phyloP scores from a whole-genome alignment of 352 stramenopile genomes.

The Phytopythium ostracodes region DNA sequence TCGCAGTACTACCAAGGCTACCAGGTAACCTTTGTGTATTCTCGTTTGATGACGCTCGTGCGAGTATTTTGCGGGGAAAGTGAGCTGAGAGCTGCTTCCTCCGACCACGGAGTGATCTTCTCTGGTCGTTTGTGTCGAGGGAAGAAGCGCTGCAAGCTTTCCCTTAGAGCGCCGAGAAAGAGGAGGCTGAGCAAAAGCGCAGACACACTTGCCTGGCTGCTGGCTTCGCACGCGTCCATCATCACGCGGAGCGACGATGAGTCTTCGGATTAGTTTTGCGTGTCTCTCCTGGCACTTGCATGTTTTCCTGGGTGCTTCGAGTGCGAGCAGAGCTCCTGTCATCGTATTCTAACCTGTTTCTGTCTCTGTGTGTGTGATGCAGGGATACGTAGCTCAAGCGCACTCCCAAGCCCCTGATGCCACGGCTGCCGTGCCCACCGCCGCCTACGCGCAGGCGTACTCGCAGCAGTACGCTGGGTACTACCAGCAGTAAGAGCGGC shows the following conservation, averaged over 20 bases:
- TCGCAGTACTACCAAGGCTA: constrained; percentile 73
- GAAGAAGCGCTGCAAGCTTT: constrained; percentile 4
- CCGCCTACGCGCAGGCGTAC: constrained; percentile 38
- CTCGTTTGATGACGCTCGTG: background rate
- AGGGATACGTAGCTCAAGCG: constrained; percentile 52
- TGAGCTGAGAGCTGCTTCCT: constrained; percentile 9
- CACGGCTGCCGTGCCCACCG: constrained; percentile 18
- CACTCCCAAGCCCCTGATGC: constrained; percentile 40
- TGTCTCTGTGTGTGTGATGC: constrained; percentile 12
- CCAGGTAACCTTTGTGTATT: constrained; percentile 52
- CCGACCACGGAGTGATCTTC: constrained; percentile 8
- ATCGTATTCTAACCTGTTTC: constrained; percentile 8
- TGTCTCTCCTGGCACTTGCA: constrained; percentile 3
- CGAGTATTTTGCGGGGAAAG: background rate
- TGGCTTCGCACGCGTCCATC: constrained; percentile 2
- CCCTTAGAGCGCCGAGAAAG: background rate
- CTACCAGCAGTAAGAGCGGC: constrained; percentile 48
- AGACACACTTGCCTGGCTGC: constrained; percentile 1
- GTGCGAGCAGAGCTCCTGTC: constrained; percentile 3
- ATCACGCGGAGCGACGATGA: background rate
- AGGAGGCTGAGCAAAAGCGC: background rate
- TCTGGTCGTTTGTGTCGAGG: constrained; percentile 9
- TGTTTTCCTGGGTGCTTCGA: background rate
- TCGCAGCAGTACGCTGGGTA: constrained; percentile 53
- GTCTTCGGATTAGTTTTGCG: background rate